phyloP scores from a whole-genome alignment of 768 basidiomycete species.

The Tephrocybe sp. region DNA sequence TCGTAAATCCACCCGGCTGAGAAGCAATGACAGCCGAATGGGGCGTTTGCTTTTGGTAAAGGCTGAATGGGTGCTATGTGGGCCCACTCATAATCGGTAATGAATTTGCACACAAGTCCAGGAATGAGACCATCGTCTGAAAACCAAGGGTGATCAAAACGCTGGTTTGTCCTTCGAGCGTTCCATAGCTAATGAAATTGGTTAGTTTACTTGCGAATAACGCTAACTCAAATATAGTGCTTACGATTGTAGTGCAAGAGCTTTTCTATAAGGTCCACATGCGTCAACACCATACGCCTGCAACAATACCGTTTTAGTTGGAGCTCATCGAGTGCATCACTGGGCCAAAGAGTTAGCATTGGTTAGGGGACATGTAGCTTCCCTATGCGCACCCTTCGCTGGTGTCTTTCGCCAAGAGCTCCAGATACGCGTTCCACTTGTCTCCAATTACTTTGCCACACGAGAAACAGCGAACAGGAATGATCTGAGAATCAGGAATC shows the following conservation, averaged over 20 bases:
- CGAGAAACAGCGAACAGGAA: constrained; percentile 93
- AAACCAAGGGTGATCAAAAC: constrained; percentile 8
- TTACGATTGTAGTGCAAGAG: constrained; percentile 93
- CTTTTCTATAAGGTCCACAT: constrained; percentile 97
- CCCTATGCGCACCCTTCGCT: constrained; percentile 75
- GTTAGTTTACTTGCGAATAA: not conserved
- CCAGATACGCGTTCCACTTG: constrained; percentile 89
- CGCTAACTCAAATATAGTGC: constrained; percentile 23
- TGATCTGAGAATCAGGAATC: constrained; percentile 59
- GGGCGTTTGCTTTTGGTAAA: too few species aligned
- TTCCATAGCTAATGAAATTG: constrained; percentile 38
- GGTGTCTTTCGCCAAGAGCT: constrained; percentile 74
- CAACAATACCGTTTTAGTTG: constrained; percentile 95
- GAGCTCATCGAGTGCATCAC: constrained; percentile 86
- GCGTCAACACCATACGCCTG: constrained; percentile 94
- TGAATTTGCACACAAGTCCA: too few species aligned
- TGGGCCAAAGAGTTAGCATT: constrained; percentile 24
- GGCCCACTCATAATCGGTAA: not conserved
- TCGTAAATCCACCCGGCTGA: not conserved
- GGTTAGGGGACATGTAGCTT: not conserved
- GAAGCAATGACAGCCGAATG: too few species aligned
- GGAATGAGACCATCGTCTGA: too few species aligned
- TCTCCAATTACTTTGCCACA: constrained; percentile 98
- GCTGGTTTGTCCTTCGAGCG: constrained; percentile 42
- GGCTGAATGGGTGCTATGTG: not conserved